Percentiles rank a stretch among this genome's conserved stretches.
Evolutionary conservation across 1,284 basidiomycete species (phyloP).

Genomic region (Boletus hoseneyae): DNA sequence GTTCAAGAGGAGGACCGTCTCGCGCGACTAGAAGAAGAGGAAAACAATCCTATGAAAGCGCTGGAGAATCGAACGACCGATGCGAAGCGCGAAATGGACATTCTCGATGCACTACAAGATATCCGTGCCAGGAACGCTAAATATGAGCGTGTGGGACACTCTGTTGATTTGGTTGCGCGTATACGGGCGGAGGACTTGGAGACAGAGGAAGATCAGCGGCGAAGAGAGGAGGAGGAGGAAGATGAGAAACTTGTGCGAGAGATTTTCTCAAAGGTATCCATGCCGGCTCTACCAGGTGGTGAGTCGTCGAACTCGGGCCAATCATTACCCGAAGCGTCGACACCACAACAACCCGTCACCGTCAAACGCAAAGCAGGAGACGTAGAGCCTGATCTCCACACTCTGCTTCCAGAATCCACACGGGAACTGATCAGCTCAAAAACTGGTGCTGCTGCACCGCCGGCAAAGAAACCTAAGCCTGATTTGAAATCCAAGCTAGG

Average conservation of each 20-base stretch:
- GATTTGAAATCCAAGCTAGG: constrained; percentile 62
- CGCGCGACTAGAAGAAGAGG: constrained; percentile 79
- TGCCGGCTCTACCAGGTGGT: constrained; percentile 34
- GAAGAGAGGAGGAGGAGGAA: constrained; percentile 76
- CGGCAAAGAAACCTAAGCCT: constrained; percentile 63
- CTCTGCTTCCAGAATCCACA: constrained; percentile 71
- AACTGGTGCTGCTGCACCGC: constrained; percentile 36
- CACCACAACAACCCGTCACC: constrained; percentile 52
- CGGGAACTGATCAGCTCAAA: constrained; percentile 61
- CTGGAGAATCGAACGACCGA: constrained; percentile 91
- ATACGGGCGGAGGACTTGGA: constrained; percentile 61
- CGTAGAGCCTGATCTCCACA: constrained; percentile 65
- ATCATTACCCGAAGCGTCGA: constrained; percentile 27
- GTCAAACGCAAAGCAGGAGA: constrained; percentile 79
- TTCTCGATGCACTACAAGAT: constrained; percentile 94
- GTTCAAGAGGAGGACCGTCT: constrained; percentile 74
- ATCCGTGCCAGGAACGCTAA: constrained; percentile 91
- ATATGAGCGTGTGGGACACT: constrained; percentile 75
- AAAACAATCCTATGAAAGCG: constrained; percentile 96
- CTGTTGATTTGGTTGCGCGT: constrained; percentile 58
- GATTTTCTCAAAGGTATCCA: constrained; percentile 77
- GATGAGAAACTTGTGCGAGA: constrained; percentile 87
- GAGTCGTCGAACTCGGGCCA: constrained; percentile 26
- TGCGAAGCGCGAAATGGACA: constrained; percentile 97
- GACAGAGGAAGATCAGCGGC: constrained; percentile 66